Percentiles rank a stretch among this genome's conserved stretches.
These are phyloP conservation scores for Diversispora epigaea DNA, from an alignment of 192 early-diverging fungal species.

Conservation along the genomic window DNA sequence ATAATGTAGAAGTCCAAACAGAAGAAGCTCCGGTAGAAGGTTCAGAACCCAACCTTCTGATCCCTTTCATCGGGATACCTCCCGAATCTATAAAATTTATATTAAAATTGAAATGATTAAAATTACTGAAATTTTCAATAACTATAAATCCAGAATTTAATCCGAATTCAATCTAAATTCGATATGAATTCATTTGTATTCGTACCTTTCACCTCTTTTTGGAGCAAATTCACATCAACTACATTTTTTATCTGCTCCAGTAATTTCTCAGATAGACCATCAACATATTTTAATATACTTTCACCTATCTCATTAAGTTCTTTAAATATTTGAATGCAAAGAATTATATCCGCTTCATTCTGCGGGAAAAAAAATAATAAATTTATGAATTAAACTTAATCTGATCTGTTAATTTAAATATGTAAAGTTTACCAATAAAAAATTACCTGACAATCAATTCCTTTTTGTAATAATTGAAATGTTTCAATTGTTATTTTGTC, in stretches of 20 bases:
- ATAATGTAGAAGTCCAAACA: constrained; percentile 48
- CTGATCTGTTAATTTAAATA: neutral
- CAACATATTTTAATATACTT: constrained; percentile 40
- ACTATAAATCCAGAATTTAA: neutral
- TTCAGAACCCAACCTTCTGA: constrained; percentile 53
- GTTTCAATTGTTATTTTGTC: constrained; percentile 49
- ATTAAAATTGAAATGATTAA: neutral
- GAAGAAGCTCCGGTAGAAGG: constrained; percentile 46
- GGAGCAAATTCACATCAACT: constrained; percentile 49
- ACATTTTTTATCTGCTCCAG: constrained; percentile 47
- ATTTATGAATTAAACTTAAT: neutral
- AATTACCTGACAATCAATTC: constrained; percentile 36
- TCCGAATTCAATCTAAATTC: neutral
- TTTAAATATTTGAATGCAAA: constrained; percentile 56
- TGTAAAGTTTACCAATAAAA: neutral
- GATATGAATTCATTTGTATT: neutral
- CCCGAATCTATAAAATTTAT: constrained; percentile 37
- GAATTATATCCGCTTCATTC: constrained; percentile 51
- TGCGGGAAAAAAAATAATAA: constrained; percentile 17
- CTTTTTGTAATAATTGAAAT: constrained; percentile 50
- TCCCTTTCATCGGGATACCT: constrained; percentile 31
- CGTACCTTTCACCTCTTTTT: constrained; percentile 54
- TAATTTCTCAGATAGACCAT: constrained; percentile 42
- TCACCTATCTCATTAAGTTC: constrained; percentile 49
- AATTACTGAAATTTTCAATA: neutral